Base-by-base conservation (phyloP, 805 yeast species). In the Metschnikowia borealis region DNA sequence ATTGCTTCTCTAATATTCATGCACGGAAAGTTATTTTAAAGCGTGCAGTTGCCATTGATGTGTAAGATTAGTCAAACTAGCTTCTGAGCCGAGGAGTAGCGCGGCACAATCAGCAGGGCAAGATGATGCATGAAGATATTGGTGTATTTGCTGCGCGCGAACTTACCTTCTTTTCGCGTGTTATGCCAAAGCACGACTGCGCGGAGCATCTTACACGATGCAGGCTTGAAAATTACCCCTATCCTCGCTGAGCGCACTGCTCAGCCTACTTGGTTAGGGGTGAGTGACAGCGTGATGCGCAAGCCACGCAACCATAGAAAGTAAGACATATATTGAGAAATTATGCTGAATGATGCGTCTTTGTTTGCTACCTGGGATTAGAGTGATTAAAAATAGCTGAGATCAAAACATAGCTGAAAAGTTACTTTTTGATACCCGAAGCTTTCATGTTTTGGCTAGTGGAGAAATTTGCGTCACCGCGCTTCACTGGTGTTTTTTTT, bases 191-290 rank as follows among this genome's bases (percentile, higher is more conserved):
- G 45, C 45, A 33, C 45, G 38, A 42, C 31, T 33, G 45, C 38
- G 34, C 34, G 38, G 31, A 44, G 39, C 39, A 44, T 44, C 46
- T 20, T 7, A 36, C 32, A 14, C n/a, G 33, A 44, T 35, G 33
- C 46, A 43, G 46, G 31, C 32, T 18, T 20, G 15, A 8, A 23
- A 44, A 14, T 44, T 44, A 44, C 46, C 46, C 46, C 46, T 44
- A 44, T 44, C 26, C 35, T 20, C 32, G 31, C 17, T 36, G 40
- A 44, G 10, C 33, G 46, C 38, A 21, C 40, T 26, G 46, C 46
- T 33, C 46, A 43, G 46, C 46, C 46, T 43, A 41, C 38, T 42
- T 42, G 37, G 10, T 42, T 42, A 42, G 45, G 45, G 45, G 45
- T 21, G 8, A 21, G 38, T 42, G 45, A 42, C 38, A 11, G n/a